These are phyloP conservation scores for Magnusiomyces ingens DNA, from an alignment of 1,139 yeast species.

Conservation along the genomic window DNA sequence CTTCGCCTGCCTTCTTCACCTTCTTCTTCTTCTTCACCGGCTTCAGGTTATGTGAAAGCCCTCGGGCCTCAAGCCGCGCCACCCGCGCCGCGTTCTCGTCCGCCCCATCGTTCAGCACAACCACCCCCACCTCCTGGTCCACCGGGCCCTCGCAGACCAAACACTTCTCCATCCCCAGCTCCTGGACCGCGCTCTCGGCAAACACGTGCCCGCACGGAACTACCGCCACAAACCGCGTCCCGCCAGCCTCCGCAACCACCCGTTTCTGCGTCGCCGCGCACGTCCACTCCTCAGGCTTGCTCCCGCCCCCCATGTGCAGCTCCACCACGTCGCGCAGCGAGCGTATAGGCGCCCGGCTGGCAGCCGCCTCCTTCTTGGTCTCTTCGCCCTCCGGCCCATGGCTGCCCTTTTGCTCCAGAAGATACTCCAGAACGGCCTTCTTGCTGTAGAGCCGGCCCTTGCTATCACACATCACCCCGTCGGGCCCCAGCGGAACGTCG, in stretches of 20 bases:
- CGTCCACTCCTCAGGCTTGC: conserved; percentile 31
- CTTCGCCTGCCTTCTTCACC: conserved; percentile 1
- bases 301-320: conserved; percentile 29
- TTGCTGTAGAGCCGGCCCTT: conserved; percentile 65
- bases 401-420: conserved; percentile 37
- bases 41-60: conserved; percentile 46
- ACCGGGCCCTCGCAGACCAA: conserved; percentile 38
- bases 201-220: conserved; percentile 52
- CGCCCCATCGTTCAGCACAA: conserved; percentile 34
- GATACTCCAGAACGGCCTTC: conserved; percentile 54
- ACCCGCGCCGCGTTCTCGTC: conserved; percentile 35
- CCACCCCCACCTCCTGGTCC: conserved; percentile 30
- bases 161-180: conserved; percentile 30
- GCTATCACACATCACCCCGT: conserved; percentile 65
- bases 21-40: conserved; percentile 24
- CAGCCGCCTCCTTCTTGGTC: too few relatives aligned
- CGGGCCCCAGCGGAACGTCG: conserved; percentile 32
- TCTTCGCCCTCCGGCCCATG: conserved; percentile 16
- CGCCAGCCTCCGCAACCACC: conserved; percentile 30
- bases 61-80: conserved; percentile 29
- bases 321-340: conserved; percentile 47
- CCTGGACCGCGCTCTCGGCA: conserved; percentile 33
- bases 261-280: conserved; percentile 49
- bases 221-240: conserved; percentile 40
- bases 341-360: too few relatives aligned